Evolutionary conservation across 2,329 filamentous ascomycete species (phyloP), one percentile per base, ranked within the genome.

Genomic region (Capronia epimyces): DNA sequence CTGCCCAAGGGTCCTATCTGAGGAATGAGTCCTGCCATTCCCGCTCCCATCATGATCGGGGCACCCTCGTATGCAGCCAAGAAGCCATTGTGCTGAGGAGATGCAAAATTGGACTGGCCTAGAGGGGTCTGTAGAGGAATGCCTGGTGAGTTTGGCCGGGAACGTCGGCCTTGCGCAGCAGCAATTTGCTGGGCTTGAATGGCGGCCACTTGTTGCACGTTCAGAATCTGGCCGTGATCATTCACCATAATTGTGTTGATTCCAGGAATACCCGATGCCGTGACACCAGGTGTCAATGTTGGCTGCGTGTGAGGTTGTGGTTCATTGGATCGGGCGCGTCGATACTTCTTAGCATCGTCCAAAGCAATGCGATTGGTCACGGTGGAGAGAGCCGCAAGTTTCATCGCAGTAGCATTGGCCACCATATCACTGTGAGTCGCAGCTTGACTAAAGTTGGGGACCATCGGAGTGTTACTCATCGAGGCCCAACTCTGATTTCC

Each of bases 371-470:
- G 87, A 69, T 97, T 98, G 75, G 97, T 98, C 43, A 98, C 93
- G 2, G 93, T 98, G 3, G 91, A 97, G 40, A 98, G 76, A 15
- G 93, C 93, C 40, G 93, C 93, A 45, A 98, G 80, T 70, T 98
- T 98, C 93, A 98, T 98, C 18, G 93, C 93, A 13, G 93, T 97
- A 21, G 93, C 93, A 66, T 97, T 98, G 52, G 93, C 93, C 51
- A 98, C 86, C 91, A 97, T 97, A 65, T 98, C 93, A 13, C 89
- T 90, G 67, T 96, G 90, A 49, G 79, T 83, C 56, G 75, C 75
- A 13, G 76, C 65, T 61, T 75, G 76, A 57, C 79, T 84, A 69
- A 97, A 98, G 60, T 84, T 91, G 34, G 88, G 75, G 3, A 91
- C 87, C 86, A 97, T 94, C 1, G 93, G 93, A 1, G 93, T 98